phyloP scores from a whole-genome alignment of 192 early-diverging fungal genomes.

The Coemansia asiatica region DNA sequence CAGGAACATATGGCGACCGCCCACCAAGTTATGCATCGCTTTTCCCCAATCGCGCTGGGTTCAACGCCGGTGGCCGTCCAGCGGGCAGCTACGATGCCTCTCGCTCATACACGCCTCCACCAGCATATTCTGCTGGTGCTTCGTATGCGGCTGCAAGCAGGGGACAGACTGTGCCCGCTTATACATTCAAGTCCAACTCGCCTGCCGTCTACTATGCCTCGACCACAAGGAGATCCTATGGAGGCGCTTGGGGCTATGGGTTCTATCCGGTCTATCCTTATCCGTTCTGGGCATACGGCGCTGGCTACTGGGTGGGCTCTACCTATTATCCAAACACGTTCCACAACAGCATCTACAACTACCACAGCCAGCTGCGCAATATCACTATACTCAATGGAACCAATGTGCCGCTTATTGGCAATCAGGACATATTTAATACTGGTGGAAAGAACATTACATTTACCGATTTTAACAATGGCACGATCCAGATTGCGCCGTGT shows the following conservation, averaged over 20 bases:
- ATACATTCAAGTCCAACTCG: constrained; percentile 21
- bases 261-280: constrained; percentile 51
- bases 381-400: constrained; percentile 42
- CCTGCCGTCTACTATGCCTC: constrained; percentile 45
- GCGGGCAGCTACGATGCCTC: constrained; percentile 25
- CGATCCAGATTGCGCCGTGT: constrained; percentile 35
- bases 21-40: constrained; percentile 47
- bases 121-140: constrained; percentile 41
- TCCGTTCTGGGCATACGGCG: constrained; percentile 51
- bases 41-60: constrained; percentile 29
- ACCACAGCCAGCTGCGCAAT: constrained; percentile 41
- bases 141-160: constrained; percentile 23
- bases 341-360: constrained; percentile 32
- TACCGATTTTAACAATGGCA: constrained; percentile 51
- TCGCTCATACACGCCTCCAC: constrained; percentile 31
- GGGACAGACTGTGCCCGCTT: constrained; percentile 33
- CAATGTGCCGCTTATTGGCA: constrained; percentile 28
- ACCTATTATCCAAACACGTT: constrained; percentile 19
- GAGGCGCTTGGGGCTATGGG: constrained; percentile 52
- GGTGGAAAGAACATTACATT: constrained; percentile 25
- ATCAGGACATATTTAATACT: constrained; percentile 35
- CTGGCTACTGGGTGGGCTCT: constrained; percentile 20
- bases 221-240: constrained; percentile 24
- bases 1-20: constrained; percentile 30
- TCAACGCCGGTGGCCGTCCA: constrained; percentile 38